Conservation (phyloP, 1,284 basidiomycete species). For the Naganishia liquefaciens region DNA sequence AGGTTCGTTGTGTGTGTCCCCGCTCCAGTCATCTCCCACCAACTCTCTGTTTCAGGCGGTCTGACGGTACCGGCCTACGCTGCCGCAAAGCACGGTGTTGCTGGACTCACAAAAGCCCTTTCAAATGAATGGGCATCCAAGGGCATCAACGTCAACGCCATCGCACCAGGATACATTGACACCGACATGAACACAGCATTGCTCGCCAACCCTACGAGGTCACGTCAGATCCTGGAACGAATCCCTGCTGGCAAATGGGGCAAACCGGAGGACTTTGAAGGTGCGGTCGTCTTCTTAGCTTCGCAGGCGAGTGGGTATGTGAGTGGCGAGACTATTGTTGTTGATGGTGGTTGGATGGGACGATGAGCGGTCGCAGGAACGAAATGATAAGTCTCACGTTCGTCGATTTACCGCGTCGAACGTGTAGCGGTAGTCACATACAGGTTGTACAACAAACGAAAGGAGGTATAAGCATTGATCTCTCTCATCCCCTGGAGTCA, state of each 20-base stretch:
- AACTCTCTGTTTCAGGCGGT: slow-evolving; percentile 80
- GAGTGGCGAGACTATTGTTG: slow-evolving; percentile 68
- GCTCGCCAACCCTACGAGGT: slow-evolving; percentile 52
- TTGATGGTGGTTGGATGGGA: slow-evolving; percentile 46
- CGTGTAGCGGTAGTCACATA: too few relatives aligned
- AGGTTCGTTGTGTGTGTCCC: slow-evolving; percentile 57
- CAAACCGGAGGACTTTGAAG: slow-evolving; percentile 81
- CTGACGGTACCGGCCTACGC: slow-evolving; percentile 87
- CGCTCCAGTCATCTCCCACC: slow-evolving; percentile 56
- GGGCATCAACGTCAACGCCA: slow-evolving; percentile 83
- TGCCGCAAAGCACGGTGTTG: slow-evolving; percentile 79
- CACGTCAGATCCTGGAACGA: slow-evolving; percentile 85
- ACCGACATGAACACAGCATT: slow-evolving; percentile 64
- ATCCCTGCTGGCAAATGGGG: slow-evolving; percentile 91
- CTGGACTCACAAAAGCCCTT: slow-evolving; percentile 64
- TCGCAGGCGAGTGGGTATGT: slow-evolving; percentile 83
- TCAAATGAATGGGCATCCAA: slow-evolving; percentile 71
- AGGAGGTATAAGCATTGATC: too few relatives aligned
- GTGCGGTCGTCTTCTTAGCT: slow-evolving; percentile 85
- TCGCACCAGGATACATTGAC: slow-evolving; percentile 85
- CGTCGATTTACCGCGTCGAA: too few relatives aligned
- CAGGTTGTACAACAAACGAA: too few relatives aligned
- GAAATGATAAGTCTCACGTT: neutral
- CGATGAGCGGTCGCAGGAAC: neutral
- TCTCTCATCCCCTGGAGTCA: too few relatives aligned